Base-by-base conservation (phyloP, 345 rosid genomes). In the Moricandia moricandioides region DNA sequence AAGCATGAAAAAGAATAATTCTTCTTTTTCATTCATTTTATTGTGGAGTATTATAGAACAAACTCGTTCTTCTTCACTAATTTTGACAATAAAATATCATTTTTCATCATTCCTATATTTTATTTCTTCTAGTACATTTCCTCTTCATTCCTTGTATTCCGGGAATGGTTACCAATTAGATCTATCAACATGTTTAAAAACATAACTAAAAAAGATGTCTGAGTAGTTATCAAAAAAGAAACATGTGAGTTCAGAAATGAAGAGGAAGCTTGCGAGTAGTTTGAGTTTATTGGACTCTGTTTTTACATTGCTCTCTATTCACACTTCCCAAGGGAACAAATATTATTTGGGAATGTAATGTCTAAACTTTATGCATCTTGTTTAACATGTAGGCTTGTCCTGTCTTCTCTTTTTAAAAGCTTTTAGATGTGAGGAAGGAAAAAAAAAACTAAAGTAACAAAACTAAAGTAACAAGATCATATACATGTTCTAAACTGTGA, bases 401-500 rank as follows among this genome's bases (percentile, higher is more conserved):
- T 24, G 16, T 5, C 16, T 57, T 10, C 29, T 57, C 29, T 17
- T 59, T 39, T 1, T 2, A 29, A 5, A 70, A 16, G 31, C 30
- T 13, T 24, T n/a, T 30, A 43, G n/a, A 63, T 62, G 39, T 1
- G 35, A 21, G 29, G 55, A 64, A 5, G 14, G 10, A 9, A 11
- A 0, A 13, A 45, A n/a, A 39, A 10, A 30, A 9, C 29, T 18
- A 45, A 65, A 57, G 59, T 30, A 57, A 37, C 49, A 74, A 6
- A 30, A 9, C 29, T 18, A 45, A 65, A 57, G 59, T 30, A 57
- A 37, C 49, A 74, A 6, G 45, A 75, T 1, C 30, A 49, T 67
- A 8, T 47, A 47, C 17, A 56, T 24, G 26, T 64, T 12, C 72
- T 71, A 71, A 6, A 13, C 77, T 40, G 89, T 83, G 47, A 85